phyloP scores from a whole-genome alignment of 2,329 filamentous ascomycete species.

The Talaromyces atroroseus region DNA sequence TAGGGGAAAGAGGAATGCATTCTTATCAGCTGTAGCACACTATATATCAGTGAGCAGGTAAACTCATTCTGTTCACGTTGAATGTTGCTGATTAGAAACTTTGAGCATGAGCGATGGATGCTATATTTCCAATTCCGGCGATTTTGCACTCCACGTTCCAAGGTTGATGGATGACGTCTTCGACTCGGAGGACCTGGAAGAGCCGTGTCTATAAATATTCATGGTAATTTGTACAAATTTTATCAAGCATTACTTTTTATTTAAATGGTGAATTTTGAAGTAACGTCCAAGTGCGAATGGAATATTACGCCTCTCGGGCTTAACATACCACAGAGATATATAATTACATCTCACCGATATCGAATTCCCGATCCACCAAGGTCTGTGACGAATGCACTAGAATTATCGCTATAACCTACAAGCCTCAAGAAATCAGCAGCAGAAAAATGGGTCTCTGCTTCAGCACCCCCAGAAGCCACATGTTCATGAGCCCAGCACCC shows the following conservation, averaged over 20 bases:
- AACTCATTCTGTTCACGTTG: too few relatives aligned
- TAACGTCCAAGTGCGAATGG: too few relatives aligned
- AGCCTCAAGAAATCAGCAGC: not conserved
- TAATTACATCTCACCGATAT: too few relatives aligned
- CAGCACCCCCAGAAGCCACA: not conserved
- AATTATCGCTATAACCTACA: not conserved
- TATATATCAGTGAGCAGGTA: too few relatives aligned
- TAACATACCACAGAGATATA: too few relatives aligned
- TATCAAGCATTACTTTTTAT: too few relatives aligned
- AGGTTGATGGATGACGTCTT: not conserved
- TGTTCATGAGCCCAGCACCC: not conserved
- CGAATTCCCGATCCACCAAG: not conserved
- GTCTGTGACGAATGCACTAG: not conserved
- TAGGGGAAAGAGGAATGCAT: too few relatives aligned
- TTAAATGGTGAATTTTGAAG: too few relatives aligned
- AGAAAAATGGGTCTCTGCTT: slow-evolving; percentile 6
- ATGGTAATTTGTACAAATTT: too few relatives aligned
- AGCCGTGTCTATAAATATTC: not conserved
- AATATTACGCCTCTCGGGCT: too few relatives aligned
- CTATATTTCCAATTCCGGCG: slow-evolving; percentile 5
- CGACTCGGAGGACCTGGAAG: not conserved
- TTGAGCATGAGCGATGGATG: not conserved
- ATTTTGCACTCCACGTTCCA: not conserved
- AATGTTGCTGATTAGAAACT: too few relatives aligned
- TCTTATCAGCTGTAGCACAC: too few relatives aligned